Evolutionary conservation across 352 stramenopile genomes (phyloP), one percentile per base, ranked within the genome.

Genomic region (Hyaloperonospora brassicae): DNA sequence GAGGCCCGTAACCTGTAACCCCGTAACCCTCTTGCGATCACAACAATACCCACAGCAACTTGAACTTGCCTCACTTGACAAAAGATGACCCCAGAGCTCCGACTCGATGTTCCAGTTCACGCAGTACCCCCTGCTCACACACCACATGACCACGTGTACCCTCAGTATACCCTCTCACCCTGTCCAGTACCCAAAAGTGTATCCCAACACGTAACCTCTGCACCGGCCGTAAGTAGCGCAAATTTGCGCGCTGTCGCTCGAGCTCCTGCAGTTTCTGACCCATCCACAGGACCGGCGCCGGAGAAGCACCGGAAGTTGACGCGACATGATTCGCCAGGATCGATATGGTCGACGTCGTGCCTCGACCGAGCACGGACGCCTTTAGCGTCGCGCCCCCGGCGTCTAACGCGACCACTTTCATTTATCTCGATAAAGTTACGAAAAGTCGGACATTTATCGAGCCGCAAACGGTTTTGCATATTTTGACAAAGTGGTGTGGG

Each of bases 61-160:
- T 68, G 17, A 64, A 59, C 55, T 57, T 64, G 40, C 65, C 56
- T 83, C 65, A 27, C 21, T 59, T 1, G 76, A 86, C 55, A 86
- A 64, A 2, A 89, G 41, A 41, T 39, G 34, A 39, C 34, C 40
- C 66, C 72, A 86, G 7, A 89, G 52, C 30, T 87, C 79, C 4
- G 59, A 72, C 61, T 87, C 76, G 9, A 87, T 61, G 50, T 89
- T 89, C 79, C 79, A 89, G 46, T 89, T 89, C 38, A 89, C 77
- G 41, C 76, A 87, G 53, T 87, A 89, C 14, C 79, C 79, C n/a
- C 79, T 87, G 46, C 21, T 47, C 34, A 57, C 17, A 56, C 17
- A 14, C 40, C 10, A 30, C 24, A 59, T 8, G 50, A 8, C 24
- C 10, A 24, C 48, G 0, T 21, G 52, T 51, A 51, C 5, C 12